A percentile compares a stretch with the other conserved stretches of the same genome.
These are phyloP conservation scores for Furculomyces boomerangus DNA, from an alignment of 371 early-diverging fungal species.

Conservation along the genomic window DNA sequence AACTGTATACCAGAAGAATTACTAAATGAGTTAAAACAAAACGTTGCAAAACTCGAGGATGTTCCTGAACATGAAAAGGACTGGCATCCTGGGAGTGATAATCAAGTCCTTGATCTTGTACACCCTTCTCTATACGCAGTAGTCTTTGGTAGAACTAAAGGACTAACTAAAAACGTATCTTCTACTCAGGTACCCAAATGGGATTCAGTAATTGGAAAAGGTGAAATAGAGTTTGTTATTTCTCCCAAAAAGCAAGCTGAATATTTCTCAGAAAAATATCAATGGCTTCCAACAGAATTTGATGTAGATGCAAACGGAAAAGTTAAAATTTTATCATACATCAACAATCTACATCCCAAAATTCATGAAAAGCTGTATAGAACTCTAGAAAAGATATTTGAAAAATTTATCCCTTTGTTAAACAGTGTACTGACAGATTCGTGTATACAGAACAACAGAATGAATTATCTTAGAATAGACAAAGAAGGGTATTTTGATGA, in stretches of 20 bases:
- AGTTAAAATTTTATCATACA: constrained; percentile 24
- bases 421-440: not conserved
- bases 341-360: constrained; percentile 37
- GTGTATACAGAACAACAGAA: not conserved
- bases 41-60: constrained; percentile 16
- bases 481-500: not conserved
- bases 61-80: constrained; percentile 21
- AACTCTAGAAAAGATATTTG: not conserved
- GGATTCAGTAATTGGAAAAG: not conserved
- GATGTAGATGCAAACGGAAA: constrained; percentile 15
- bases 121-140: constrained; percentile 38
- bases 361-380: constrained; percentile 20
- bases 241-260: not conserved
- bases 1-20: constrained; percentile 8
- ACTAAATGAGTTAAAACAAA: constrained; percentile 7
- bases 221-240: not conserved
- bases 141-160: constrained; percentile 4
- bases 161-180: not conserved
- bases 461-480: not conserved
- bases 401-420: not conserved
- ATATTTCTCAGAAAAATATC: constrained; percentile 11
- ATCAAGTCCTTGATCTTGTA: constrained; percentile 35
- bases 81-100: constrained; percentile 31
- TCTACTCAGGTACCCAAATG: not conserved
- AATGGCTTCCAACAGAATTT: constrained; percentile 38